Base-by-base conservation (phyloP, 108 stramenopile genomes). In the Discostella stelligeroides region DNA sequence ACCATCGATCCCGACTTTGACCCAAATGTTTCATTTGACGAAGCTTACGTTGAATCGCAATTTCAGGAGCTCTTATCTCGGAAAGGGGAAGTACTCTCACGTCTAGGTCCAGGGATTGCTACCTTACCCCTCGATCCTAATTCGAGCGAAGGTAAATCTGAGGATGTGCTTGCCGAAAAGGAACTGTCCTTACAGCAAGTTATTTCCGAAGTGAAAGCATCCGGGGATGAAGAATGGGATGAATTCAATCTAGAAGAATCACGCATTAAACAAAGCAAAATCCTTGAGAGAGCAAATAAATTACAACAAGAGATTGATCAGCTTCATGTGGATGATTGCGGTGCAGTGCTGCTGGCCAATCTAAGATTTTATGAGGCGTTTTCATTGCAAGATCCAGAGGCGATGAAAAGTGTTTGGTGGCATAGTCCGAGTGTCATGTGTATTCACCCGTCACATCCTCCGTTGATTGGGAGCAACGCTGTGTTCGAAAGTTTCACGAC, bases 311-410 rank as follows among this genome's bases (percentile, higher is more conserved):
- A 88, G 46, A 88, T 94, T 18, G 81, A 85, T 27, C 73, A 88
- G 42, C 37, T 85, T 29, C 92, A 94, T 69, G 56, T 90, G 39
- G 90, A 91, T 78, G 92, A 94, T 67, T 89, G 88, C 51, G 92
- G 88, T 15, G 75, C 79, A 43, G 88, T 94, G 14, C 71, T 94
- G 24, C 83, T 87, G 28, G 84, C 86, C 12, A 94, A 94, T 72
- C 78, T 86, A 1, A 80, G 55, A 25, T 94, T 91, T 74, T 94
- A 94, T 49, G 73, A 83, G 38, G 90, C 92, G 41, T 91, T 94
- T 65, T 85, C 85, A 13, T 54, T 82, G 9, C 86, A 88, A 60
- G 82, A 85, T 70, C 40, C 70, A 9, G 80, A 73, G 13, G 82
- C 68, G 55, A 94, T 94, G 92, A 80, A 84, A 43, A 66, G 67